Base-by-base conservation (phyloP, 2,329 filamentous ascomycete species). In the Phyllosticta citribraziliensis region DNA sequence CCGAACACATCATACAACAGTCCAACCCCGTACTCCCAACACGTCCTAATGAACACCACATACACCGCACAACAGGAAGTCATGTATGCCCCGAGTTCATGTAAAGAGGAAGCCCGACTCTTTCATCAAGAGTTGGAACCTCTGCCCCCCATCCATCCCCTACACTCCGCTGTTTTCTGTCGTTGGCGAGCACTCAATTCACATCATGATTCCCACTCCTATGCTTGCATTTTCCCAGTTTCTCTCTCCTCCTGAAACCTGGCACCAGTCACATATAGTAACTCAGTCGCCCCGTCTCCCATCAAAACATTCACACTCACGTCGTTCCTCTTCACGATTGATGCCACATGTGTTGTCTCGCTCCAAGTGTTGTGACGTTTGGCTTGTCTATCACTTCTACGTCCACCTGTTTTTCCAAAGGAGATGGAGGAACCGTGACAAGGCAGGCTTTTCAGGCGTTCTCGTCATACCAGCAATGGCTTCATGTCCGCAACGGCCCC, bases 81-180 rank as follows among this genome's bases (percentile, higher is more conserved):
- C 63, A 64, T 64, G 63, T 64, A 64, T 63, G 61, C 63, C 63
- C 63, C 58, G 30, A 62, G 56, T 56, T 63, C 63, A 64, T 64
- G 63, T 64, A 64, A 64, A 62, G 57, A 63, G 57, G 51, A 61
- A 35, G 30, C 20, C 53, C 27, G 20, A 20, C 40, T 56, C 55
- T 24, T n/a, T 19, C 51, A 52, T 30, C 9, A 22, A 52, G 53
- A 56, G 52, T 53, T 53, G 12, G 52, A 27, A 20, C 40, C 40
- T 47, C 40, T 47, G 40, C 19, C 17, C n/a, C 40, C 40, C 40
- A 52, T 14, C 40, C 40, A 52, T 14, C 20, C 24, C 52, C 52
- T 22, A n/a, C 12, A 24, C 5, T 53, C 52, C 52, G 20, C 52
- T 22, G 52, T 53, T 24, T 27, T 53, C 22, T 19, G 40, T 47